phyloP scores from a whole-genome alignment of 257 asterid species.

The Solanum pinnatisectum region DNA sequence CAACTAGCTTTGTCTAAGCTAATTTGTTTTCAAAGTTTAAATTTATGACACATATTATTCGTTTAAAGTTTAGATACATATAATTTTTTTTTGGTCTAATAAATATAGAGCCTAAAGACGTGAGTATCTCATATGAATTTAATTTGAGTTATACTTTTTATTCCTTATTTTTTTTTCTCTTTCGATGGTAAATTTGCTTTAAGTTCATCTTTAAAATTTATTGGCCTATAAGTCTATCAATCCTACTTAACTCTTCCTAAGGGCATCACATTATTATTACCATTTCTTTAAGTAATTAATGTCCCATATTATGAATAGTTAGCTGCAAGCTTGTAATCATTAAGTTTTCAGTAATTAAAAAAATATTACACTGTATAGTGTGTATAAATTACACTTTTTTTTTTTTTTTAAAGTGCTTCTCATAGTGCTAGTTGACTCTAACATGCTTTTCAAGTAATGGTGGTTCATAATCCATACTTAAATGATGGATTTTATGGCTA shows the following conservation, averaged over 20 bases:
- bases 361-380: background rate
- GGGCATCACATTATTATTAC: background rate
- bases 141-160: too few species aligned
- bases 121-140: background rate
- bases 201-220: background rate
- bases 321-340: background rate
- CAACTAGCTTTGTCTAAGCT: background rate
- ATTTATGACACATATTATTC: background rate
- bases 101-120: background rate
- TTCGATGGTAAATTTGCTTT: background rate
- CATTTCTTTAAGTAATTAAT: background rate
- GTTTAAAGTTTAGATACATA: too few species aligned
- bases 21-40: too few species aligned
- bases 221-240: fast-evolving
- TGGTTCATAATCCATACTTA: background rate
- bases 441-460: background rate
- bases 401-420: background rate
- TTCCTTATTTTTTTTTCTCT: too few species aligned
- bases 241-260: background rate
- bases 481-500: background rate
- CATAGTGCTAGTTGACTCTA: background rate
- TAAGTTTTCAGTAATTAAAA: background rate
- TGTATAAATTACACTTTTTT: background rate
- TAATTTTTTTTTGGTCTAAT: too few species aligned
- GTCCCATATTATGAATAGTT: background rate